These are phyloP conservation scores for Wallacemonas sp. DNA, from an alignment of 208 protist genomes.

Conservation along the genomic window DNA sequence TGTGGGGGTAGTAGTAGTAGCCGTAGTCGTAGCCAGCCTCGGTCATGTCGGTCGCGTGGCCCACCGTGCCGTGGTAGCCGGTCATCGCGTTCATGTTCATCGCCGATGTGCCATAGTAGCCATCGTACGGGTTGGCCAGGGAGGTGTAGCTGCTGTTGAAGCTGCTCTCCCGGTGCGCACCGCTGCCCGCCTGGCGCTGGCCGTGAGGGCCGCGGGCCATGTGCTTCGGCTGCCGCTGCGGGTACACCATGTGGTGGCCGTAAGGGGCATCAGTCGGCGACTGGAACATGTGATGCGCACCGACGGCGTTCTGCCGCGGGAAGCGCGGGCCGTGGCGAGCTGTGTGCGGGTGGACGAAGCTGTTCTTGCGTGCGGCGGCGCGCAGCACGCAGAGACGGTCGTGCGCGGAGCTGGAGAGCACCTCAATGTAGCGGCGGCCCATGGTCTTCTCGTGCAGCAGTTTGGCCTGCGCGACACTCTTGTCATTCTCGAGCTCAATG, in stretches of 20 bases:
- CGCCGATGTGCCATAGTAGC: too few relatives aligned
- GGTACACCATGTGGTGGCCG: too few relatives aligned
- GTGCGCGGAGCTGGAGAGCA: slow-evolving; percentile 41
- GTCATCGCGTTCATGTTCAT: too few relatives aligned
- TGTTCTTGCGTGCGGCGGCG: slow-evolving; percentile 29
- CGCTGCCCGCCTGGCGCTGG: too few relatives aligned
- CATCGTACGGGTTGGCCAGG: too few relatives aligned
- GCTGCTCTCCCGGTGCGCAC: too few relatives aligned
- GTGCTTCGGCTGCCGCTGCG: too few relatives aligned
- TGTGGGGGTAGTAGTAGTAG: background rate
- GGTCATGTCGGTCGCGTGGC: background rate
- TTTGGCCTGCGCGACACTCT: slow-evolving; percentile 33
- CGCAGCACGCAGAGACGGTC: slow-evolving; percentile 53
- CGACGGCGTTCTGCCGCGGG: background rate
- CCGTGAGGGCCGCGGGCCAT: too few relatives aligned
- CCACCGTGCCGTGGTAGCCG: too few relatives aligned
- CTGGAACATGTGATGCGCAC: too few relatives aligned
- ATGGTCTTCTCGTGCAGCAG: slow-evolving; percentile 44
- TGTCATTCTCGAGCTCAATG: slow-evolving; percentile 45
- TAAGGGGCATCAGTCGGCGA: too few relatives aligned
- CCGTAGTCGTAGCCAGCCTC: slow-evolving; percentile 1
- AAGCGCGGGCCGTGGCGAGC: background rate
- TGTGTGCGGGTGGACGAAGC: background rate
- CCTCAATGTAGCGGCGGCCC: slow-evolving; percentile 73
- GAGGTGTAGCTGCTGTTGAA: too few relatives aligned